These are phyloP conservation scores for Yamadazyma kanchanaburiensis DNA, from an alignment of 1,139 yeast species.

Conservation along the genomic window DNA sequence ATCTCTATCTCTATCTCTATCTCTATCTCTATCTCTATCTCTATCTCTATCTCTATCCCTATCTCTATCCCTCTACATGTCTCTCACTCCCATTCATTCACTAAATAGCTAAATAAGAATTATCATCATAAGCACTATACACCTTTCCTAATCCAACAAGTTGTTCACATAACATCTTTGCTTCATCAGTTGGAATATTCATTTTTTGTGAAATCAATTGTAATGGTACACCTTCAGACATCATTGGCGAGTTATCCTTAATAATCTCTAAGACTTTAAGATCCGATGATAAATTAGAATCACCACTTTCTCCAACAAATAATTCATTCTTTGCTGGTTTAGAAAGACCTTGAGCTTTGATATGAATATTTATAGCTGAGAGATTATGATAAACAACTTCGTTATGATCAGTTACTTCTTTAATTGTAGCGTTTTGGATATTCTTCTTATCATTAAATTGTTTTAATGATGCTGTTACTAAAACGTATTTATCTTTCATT, in stretches of 20 bases:
- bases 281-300: slow-evolving; percentile 20
- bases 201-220: slow-evolving; percentile 57
- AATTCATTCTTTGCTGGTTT: slow-evolving; percentile 20
- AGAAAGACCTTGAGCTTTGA: slow-evolving; percentile 45
- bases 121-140: slow-evolving; percentile 66
- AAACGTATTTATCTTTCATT: slow-evolving; percentile 50
- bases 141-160: slow-evolving; percentile 64
- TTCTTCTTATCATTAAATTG: slow-evolving; percentile 66
- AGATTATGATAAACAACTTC: slow-evolving; percentile 75
- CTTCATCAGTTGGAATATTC: slow-evolving; percentile 47
- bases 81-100: no score
- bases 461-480: slow-evolving; percentile 69
- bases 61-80: slow-evolving; percentile 1
- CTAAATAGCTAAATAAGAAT: slow-evolving; percentile 51
- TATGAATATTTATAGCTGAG: slow-evolving; percentile 64
- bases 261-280: slow-evolving; percentile 50
- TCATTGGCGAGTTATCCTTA: slow-evolving; percentile 48
- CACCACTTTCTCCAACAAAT: slow-evolving; percentile 37
- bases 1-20: no score
- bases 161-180: slow-evolving; percentile 44
- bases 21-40: background rate
- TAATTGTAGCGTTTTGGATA: slow-evolving; percentile 62
- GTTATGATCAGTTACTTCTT: slow-evolving; percentile 64
- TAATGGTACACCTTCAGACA: slow-evolving; percentile 73
- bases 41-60: slow-evolving; percentile 1